A percentile compares a stretch with the other conserved stretches of the same genome.
phyloP scores from a whole-genome alignment of 2,329 filamentous ascomycete species.

The Curvularia verruculosa region DNA sequence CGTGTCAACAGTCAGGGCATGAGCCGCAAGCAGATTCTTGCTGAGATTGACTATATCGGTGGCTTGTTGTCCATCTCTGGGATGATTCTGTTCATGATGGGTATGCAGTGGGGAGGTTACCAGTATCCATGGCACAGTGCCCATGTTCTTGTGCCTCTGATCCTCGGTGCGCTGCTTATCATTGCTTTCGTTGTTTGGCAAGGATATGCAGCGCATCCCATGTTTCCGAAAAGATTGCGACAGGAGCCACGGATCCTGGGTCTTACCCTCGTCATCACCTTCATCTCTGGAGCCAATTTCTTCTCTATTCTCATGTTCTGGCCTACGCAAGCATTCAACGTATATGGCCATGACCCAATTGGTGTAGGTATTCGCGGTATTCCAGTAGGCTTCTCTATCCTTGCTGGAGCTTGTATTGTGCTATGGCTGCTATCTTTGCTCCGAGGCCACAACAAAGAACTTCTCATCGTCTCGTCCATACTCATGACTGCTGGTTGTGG shows the following conservation, averaged over 20 bases:
- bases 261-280: slow-evolving; percentile 40
- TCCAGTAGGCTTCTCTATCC: slow-evolving; percentile 67
- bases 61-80: slow-evolving; percentile 33
- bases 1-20: slow-evolving; percentile 44
- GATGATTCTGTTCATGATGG: slow-evolving; percentile 40
- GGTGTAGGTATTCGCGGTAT: slow-evolving; percentile 68
- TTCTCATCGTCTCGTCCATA: slow-evolving; percentile 65
- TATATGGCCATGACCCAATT: slow-evolving; percentile 62
- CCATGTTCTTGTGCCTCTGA: slow-evolving; percentile 61
- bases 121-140: slow-evolving; percentile 62
- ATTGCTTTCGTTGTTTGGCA: slow-evolving; percentile 59
- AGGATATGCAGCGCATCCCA: slow-evolving; percentile 46
- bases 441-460: slow-evolving; percentile 63
- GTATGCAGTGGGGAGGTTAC: slow-evolving; percentile 56
- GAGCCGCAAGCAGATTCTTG: slow-evolving; percentile 32
- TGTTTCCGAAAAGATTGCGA: slow-evolving; percentile 49
- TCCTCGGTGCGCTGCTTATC: slow-evolving; percentile 56
- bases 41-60: slow-evolving; percentile 39
- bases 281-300: slow-evolving; percentile 43
- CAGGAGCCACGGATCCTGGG: slow-evolving; percentile 36
- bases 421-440: slow-evolving; percentile 64
- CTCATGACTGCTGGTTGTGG: slow-evolving; percentile 71
- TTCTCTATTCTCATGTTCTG: slow-evolving; percentile 44
- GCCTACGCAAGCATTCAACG: slow-evolving; percentile 42
- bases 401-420: slow-evolving; percentile 66